Percentiles rank a stretch among this genome's conserved stretches.
Conservation (phyloP, 768 basidiomycete genomes). For the Tulasnella sp. region DNA sequence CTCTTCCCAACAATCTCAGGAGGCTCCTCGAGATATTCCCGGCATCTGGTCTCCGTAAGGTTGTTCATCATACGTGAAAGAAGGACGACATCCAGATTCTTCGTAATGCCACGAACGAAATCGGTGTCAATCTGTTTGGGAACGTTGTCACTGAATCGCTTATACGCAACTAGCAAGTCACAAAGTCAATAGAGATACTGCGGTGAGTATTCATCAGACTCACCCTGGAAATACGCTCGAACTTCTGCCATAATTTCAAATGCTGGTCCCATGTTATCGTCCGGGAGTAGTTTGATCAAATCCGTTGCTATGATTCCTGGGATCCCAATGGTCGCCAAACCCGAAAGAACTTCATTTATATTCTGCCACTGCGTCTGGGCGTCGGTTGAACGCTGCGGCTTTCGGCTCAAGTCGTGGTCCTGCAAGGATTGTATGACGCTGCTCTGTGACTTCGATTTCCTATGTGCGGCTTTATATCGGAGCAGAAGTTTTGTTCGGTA, state of each 20-base stretch:
- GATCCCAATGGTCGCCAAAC: conserved; percentile 47
- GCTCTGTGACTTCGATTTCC: not conserved
- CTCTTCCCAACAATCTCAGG: conserved; percentile 51
- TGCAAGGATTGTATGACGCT: conserved; percentile 7
- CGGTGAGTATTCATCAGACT: too few species aligned
- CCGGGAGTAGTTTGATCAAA: conserved; percentile 26
- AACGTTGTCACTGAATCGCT: conserved; percentile 61
- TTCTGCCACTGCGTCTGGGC: conserved; percentile 35
- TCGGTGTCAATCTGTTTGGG: conserved; percentile 61
- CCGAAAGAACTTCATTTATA: not conserved
- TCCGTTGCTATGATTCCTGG: conserved; percentile 48
- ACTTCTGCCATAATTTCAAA: conserved; percentile 37
- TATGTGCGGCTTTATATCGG: not conserved
- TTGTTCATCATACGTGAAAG: conserved; percentile 48
- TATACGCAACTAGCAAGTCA: conserved; percentile 55
- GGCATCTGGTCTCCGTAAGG: conserved; percentile 55
- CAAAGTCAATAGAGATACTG: too few species aligned
- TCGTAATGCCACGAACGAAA: conserved; percentile 57
- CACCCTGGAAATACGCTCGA: conserved; percentile 36
- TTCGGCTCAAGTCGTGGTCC: not conserved
- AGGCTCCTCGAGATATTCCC: conserved; percentile 57
- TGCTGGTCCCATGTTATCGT: conserved; percentile 26
- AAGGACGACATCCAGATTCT: conserved; percentile 52
- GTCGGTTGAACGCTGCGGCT: not conserved
- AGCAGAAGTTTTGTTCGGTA: conserved; percentile 14